Conservation (phyloP, 805 yeast genomes). For the Zygosaccharomyces bisporus region DNA sequence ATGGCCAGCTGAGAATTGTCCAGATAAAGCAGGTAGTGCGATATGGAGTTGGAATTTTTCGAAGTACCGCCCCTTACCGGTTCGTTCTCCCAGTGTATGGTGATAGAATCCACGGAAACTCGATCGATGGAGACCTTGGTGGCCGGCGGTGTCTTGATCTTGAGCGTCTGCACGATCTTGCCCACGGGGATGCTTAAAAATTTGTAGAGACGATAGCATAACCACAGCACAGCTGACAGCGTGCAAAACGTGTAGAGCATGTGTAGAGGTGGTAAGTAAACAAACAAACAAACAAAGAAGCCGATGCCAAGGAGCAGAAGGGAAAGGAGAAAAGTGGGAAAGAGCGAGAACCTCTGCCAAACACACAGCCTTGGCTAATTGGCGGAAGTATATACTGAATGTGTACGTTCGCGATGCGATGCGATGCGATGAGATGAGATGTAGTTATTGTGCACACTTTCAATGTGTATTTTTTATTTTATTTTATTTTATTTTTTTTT, state of each 20-base stretch:
- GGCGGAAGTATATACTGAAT: too few species aligned
- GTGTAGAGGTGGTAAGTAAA: too few species aligned
- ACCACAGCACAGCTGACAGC: constrained; percentile 26
- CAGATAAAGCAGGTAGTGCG: constrained; percentile 32
- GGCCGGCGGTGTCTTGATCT: constrained; percentile 33
- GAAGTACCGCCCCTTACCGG: constrained; percentile 10
- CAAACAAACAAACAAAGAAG: too few species aligned
- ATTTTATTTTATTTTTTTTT: neutral
- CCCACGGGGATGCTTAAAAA: constrained; percentile 32
- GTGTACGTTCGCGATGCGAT: neutral
- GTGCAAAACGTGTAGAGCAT: constrained; percentile 12
- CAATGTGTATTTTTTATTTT: neutral
- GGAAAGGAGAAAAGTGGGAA: neutral
- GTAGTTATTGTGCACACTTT: neutral
- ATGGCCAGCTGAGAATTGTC: constrained; percentile 31
- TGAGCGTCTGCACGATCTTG: constrained; percentile 28
- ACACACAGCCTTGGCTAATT: neutral
- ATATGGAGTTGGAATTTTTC: constrained; percentile 17
- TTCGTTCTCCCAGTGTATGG: constrained; percentile 38
- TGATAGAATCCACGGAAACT: constrained; percentile 28
- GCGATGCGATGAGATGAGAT: neutral
- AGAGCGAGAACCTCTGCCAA: neutral
- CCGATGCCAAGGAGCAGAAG: too few species aligned
- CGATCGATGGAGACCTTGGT: constrained; percentile 35
- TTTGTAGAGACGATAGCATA: constrained; percentile 27